A percentile compares a stretch with the other conserved stretches of the same genome.
These are phyloP conservation scores for Gillenia trifoliata DNA, from an alignment of 306 rosid species.

Conservation along the genomic window DNA sequence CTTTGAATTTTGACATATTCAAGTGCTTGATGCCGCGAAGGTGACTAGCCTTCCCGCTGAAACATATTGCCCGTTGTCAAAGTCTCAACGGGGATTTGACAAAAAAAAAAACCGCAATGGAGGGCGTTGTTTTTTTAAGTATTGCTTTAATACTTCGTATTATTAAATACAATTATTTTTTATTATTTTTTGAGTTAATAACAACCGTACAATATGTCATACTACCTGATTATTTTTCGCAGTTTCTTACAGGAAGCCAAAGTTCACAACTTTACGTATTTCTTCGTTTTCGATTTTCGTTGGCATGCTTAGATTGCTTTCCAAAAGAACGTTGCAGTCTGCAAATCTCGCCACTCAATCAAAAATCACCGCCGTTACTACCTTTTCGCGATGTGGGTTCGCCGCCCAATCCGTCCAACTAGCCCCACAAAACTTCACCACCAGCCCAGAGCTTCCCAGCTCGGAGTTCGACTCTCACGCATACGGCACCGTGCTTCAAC, in stretches of 20 bases:
- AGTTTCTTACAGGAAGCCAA: background rate
- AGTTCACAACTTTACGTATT: background rate
- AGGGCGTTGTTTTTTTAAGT: no score
- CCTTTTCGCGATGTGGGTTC: constrained; percentile 1
- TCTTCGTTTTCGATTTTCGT: background rate
- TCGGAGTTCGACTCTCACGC: constrained; percentile 31
- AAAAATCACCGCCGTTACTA: background rate
- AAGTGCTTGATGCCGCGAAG: background rate
- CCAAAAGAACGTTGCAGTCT: constrained; percentile 6
- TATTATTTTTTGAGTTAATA: no score
- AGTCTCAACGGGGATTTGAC: background rate
- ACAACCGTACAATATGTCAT: no score
- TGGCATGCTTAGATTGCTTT: constrained; percentile 26
- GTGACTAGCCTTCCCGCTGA: constrained; percentile 2
- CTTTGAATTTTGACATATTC: no score
- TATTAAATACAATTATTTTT: no score
- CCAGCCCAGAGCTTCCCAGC: constrained; percentile 9
- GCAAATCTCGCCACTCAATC: background rate
- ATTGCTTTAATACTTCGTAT: no score
- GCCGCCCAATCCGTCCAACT: constrained; percentile 11
- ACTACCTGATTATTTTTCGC: no score
- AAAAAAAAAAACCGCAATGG: no score
- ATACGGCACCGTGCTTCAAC: constrained; percentile 33
- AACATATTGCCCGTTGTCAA: background rate
- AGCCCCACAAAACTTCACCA: constrained; percentile 7